These are phyloP conservation scores for Pleurotus tuoliensis DNA, from an alignment of 768 basidiomycete genomes.

Conservation along the genomic window DNA sequence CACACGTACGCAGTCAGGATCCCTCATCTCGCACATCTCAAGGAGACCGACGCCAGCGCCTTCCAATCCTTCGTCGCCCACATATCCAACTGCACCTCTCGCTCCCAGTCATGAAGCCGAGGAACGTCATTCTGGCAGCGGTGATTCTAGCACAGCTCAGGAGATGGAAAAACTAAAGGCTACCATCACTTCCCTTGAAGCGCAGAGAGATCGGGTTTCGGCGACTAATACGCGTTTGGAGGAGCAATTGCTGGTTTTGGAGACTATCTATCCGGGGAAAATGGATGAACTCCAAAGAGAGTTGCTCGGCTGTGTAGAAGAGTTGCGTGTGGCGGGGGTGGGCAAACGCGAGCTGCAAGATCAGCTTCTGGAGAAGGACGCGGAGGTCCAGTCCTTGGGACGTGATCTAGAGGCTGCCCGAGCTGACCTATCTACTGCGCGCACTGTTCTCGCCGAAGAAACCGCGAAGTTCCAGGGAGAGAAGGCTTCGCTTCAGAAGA, in stretches of 20 bases:
- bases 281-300: neutral
- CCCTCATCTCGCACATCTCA: constrained; percentile 41
- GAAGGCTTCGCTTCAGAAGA: neutral
- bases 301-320: neutral
- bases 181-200: neutral
- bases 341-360: neutral
- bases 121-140: neutral
- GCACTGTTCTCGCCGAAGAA: neutral
- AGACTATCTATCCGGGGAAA: neutral
- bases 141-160: neutral
- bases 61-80: constrained; percentile 23
- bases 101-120: neutral
- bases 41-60: constrained; percentile 51
- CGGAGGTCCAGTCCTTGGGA: neutral
- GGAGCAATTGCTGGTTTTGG: neutral
- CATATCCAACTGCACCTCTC: neutral
- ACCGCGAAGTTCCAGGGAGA: neutral
- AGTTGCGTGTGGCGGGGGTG: neutral
- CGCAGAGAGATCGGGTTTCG: neutral
- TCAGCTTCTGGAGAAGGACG: neutral
- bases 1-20: constrained; percentile 43
- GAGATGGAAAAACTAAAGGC: neutral
- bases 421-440: neutral
- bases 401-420: neutral
- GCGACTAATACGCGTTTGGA: neutral